These are phyloP conservation scores for Aquilaria malaccensis DNA, from an alignment of 345 rosid species.

Conservation along the genomic window DNA sequence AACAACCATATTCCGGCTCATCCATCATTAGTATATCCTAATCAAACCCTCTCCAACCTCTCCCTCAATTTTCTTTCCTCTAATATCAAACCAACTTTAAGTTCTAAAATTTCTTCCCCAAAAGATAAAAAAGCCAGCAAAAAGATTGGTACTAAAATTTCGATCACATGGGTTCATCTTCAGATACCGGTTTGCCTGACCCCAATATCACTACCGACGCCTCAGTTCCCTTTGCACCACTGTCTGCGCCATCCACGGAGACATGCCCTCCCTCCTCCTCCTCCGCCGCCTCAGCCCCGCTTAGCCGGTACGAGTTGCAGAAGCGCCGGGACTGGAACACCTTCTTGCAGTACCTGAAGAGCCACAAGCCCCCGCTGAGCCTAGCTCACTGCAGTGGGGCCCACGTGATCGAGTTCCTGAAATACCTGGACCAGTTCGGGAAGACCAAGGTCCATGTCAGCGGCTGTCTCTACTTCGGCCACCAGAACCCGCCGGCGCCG, in stretches of 20 bases:
- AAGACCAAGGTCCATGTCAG: conserved; percentile 26
- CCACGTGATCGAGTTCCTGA: conserved; percentile 29
- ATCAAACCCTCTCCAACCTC: no score
- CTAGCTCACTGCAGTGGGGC: conserved; percentile 27
- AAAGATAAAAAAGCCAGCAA: no score
- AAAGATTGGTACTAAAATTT: not conserved
- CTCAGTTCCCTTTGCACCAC: not conserved
- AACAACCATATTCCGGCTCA: no score
- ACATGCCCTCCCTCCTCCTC: not conserved
- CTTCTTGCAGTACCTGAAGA: conserved; percentile 27
- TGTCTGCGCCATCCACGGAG: no score
- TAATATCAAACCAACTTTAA: no score
- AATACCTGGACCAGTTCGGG: conserved; percentile 31
- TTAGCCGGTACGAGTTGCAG: conserved; percentile 29
- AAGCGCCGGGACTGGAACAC: conserved; percentile 32
- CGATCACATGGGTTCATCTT: conserved; percentile 8
- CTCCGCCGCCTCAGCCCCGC: conserved; percentile 8
- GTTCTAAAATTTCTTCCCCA: no score
- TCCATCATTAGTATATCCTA: no score
- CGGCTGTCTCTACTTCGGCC: conserved; percentile 23
- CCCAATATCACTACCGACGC: not conserved
- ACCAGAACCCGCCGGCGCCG: conserved; percentile 24
- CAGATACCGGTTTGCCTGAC: not conserved
- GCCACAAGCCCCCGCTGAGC: conserved; percentile 28
- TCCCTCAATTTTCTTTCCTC: no score